Evolutionary conservation across 2,329 filamentous ascomycete genomes (phyloP).

Genomic region (Colletotrichum sp.): DNA sequence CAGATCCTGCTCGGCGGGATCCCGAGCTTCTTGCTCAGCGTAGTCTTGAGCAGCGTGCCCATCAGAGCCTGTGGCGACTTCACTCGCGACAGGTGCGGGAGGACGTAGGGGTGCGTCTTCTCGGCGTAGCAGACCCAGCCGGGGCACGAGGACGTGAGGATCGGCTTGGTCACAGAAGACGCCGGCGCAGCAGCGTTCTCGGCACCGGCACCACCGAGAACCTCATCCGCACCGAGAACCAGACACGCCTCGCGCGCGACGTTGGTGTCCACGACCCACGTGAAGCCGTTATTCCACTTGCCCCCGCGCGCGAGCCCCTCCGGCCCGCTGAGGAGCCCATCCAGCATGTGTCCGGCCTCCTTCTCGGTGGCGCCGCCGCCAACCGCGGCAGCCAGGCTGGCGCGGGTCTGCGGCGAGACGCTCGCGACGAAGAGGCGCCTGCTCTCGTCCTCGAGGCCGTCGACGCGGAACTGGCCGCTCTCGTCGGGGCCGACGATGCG

Average conservation of each 20-base stretch:
- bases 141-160: constrained; percentile 89
- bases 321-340: constrained; percentile 76
- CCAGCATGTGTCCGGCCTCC: constrained; percentile 82
- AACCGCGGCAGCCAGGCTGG: constrained; percentile 86
- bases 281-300: constrained; percentile 76
- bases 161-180: constrained; percentile 50
- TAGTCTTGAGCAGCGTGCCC: constrained; percentile 88
- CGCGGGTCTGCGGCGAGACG: constrained; percentile 88
- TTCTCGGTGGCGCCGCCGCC: constrained; percentile 72
- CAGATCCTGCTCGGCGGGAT: constrained; percentile 84
- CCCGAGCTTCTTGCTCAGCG: constrained; percentile 73
- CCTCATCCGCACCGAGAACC: constrained; percentile 79
- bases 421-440: constrained; percentile 88
- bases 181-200: not conserved
- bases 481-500: constrained; percentile 38
- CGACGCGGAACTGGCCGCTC: constrained; percentile 42
- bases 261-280: constrained; percentile 92
- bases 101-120: constrained; percentile 93
- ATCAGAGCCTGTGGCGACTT: constrained; percentile 95
- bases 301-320: constrained; percentile 74
- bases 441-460: constrained; percentile 62
- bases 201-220: constrained; percentile 41
- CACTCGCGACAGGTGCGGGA: constrained; percentile 87
- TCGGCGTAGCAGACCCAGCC: constrained; percentile 99
- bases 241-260: constrained; percentile 81